A percentile compares a stretch with the other conserved stretches of the same genome.
These are phyloP conservation scores for Hagleromyces aurorensis DNA, from an alignment of 805 yeast genomes.

Conservation along the genomic window DNA sequence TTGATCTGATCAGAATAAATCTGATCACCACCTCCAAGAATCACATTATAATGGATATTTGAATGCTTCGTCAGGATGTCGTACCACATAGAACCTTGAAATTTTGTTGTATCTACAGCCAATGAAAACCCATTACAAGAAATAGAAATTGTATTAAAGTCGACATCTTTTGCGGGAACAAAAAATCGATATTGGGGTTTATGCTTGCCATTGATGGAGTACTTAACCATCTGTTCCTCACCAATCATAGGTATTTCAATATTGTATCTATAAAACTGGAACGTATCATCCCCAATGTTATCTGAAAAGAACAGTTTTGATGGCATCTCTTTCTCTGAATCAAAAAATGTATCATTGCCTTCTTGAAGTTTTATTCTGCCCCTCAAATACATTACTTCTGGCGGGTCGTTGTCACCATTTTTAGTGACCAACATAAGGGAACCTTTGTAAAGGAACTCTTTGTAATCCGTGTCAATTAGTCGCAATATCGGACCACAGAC, in stretches of 20 bases:
- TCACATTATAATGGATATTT: conserved; percentile 69
- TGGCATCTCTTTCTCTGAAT: conserved; percentile 41
- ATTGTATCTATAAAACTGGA: conserved; percentile 58
- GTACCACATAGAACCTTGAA: conserved; percentile 74
- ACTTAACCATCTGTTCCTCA: conserved; percentile 55
- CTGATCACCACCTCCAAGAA: conserved; percentile 98
- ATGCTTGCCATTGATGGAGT: conserved; percentile 43
- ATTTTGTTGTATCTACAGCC: conserved; percentile 55
- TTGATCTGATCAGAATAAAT: conserved; percentile 81
- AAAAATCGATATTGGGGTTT: conserved; percentile 52
- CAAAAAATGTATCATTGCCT: too few relatives aligned
- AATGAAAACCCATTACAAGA: conserved; percentile 90
- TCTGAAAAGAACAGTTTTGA: conserved; percentile 39
- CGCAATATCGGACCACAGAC: conserved; percentile 74
- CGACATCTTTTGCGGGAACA: conserved; percentile 53
- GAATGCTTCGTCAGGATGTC: conserved; percentile 71
- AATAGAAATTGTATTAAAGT: conserved; percentile 76
- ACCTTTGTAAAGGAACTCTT: conserved; percentile 51
- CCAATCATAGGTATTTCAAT: conserved; percentile 42
- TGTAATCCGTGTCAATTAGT: conserved; percentile 54
- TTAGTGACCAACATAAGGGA: conserved; percentile 54
- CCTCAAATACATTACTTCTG: conserved; percentile 20
- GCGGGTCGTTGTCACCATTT: conserved; percentile 32
- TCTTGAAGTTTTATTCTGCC: conserved; percentile 21
- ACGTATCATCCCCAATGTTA: conserved; percentile 27